Evolutionary conservation across 108 stramenopile species (phyloP), one percentile per base, ranked within the genome.

Genomic region (Cyclotella sp.): DNA sequence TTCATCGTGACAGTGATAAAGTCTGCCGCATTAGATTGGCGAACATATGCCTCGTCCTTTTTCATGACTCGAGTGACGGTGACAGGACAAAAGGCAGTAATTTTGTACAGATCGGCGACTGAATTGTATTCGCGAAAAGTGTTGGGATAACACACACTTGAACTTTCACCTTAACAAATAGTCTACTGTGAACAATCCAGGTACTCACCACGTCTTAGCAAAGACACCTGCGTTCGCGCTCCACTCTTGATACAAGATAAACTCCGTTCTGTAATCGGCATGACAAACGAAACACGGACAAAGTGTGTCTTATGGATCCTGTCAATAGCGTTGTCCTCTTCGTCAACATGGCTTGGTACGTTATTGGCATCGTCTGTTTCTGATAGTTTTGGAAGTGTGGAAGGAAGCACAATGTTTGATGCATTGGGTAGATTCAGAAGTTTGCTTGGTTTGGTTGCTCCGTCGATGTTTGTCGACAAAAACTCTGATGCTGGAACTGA

Each of bases 1-100:
- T 97, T 97, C 80, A 97, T 89, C 10, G 92, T 91, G 14, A 95
- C 70, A 9, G 89, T 84, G 21, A 95, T 84, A 79, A 90, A 97
- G 75, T 97, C 96, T 6, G 90, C 93, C 39, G 90, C 84, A n/a
- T 89, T 90, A 12, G 82, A 85, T 49, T 84, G 80, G 39, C 83
- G 84, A 21, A 89, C 90, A 52, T 62, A 58, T 46, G 80, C 73
- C 28, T 83, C 86, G 34, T 88, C 84, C 11, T 73, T 66, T 27
- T 72, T 79, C 13, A 78, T 59, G 44, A 96, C 77, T 68, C 87
- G 92, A 61, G 89, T 91, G n/a, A 93, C 79, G 13, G 91, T 92
- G n/a, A 96, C 89, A 63, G 87, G 84, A 67, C 93, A 93, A 65
- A 91, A 93, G 52, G 81, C 84, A 1, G 91, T 89, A 12, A 96